A percentile compares a stretch with the other conserved stretches of the same genome.
Evolutionary conservation across 2,329 filamentous ascomycete genomes (phyloP).

Genomic region (Colletotrichum higginsianum): DNA sequence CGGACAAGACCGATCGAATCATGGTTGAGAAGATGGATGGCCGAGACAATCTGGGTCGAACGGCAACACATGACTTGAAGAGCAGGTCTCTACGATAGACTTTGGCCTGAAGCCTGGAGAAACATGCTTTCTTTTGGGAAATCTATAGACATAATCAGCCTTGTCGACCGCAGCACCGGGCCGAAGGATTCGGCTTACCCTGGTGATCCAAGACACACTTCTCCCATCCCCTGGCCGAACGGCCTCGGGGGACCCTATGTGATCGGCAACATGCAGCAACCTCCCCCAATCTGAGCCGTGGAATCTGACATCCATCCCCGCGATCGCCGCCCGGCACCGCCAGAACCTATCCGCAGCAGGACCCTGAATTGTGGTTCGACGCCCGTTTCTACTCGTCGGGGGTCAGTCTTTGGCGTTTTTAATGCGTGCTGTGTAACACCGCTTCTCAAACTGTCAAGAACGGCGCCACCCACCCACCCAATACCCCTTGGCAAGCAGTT

Average conservation of each 20-base stretch:
- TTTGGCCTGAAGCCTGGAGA: not conserved
- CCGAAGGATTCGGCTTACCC: conserved; percentile 24
- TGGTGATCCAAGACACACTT: conserved; percentile 4
- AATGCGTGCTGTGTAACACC: not conserved
- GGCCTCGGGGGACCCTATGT: not conserved
- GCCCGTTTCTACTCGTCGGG: not conserved
- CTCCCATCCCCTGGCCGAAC: not conserved
- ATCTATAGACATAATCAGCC: conserved; percentile 4
- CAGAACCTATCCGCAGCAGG: conserved; percentile 6
- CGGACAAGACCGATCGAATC: conserved; percentile 16
- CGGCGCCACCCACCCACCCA: not conserved
- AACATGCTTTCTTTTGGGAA: not conserved
- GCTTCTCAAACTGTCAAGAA: too few species aligned
- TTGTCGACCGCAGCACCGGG: conserved; percentile 15
- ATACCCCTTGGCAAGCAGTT: not conserved
- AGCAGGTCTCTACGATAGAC: too few species aligned
- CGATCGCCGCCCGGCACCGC: conserved; percentile 15
- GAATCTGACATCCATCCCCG: conserved; percentile 4
- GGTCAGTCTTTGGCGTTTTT: not conserved
- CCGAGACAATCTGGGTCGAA: not conserved
- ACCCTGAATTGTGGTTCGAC: conserved; percentile 3
- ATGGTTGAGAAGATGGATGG: not conserved
- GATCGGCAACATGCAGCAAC: conserved; percentile 29
- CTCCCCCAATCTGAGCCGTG: conserved; percentile 11
- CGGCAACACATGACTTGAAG: not conserved